Percentiles rank a stretch among this genome's conserved stretches.
These are phyloP conservation scores for Plasmodium adleri DNA, from an alignment of 169 alveolate species.

Conservation along the genomic window DNA sequence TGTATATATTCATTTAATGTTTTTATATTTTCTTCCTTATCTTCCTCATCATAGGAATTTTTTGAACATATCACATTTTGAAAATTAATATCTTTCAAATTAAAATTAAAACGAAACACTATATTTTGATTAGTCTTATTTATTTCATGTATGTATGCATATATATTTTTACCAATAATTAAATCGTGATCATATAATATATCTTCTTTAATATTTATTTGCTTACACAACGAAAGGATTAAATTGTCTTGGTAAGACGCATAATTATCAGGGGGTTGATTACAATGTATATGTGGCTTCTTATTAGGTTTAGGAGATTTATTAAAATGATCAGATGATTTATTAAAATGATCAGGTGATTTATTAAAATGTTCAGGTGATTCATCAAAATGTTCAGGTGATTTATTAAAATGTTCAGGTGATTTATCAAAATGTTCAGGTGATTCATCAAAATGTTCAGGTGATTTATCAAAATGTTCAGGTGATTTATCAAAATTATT, in stretches of 20 bases:
- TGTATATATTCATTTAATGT: conserved; percentile 5
- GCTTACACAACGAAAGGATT: conserved; percentile 34
- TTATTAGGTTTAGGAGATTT: neutral
- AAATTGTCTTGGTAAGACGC: neutral
- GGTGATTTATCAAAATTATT: no score
- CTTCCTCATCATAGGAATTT: conserved; percentile 5
- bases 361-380: no score
- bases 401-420: no score
- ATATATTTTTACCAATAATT: conserved; percentile 35
- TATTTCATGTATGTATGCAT: conserved; percentile 69
- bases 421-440: no score
- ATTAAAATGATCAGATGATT: neutral
- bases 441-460: no score
- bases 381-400: no score
- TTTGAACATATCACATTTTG: conserved; percentile 28
- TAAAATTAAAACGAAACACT: conserved; percentile 56
- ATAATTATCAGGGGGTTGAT: neutral
- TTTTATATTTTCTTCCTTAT: conserved; percentile 14
- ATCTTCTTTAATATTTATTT: conserved; percentile 42
- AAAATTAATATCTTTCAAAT: conserved; percentile 48
- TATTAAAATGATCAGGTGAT: neutral
- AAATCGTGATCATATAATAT: conserved; percentile 50
- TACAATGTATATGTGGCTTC: neutral
- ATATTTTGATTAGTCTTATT: conserved; percentile 48
- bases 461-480: no score